Evolutionary conservation across 371 early-diverging fungal species (phyloP).

Genomic region (Zancudomyces culisetae): DNA sequence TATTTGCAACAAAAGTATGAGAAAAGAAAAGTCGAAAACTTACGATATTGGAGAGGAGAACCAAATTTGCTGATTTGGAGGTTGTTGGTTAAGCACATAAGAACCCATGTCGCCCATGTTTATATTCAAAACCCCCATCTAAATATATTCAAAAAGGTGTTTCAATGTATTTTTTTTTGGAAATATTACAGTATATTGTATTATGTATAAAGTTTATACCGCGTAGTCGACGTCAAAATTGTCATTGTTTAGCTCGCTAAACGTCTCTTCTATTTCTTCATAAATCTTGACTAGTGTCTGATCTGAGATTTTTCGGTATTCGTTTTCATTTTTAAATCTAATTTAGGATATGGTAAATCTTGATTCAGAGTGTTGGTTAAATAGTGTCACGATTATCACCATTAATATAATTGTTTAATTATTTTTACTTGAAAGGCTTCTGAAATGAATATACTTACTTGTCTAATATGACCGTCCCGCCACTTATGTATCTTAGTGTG

Average conservation of each 20-base stretch:
- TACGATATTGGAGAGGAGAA: background rate
- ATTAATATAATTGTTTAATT: too few species aligned
- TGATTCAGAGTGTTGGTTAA: too few species aligned
- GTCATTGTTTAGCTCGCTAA: background rate
- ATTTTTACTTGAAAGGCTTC: too few species aligned
- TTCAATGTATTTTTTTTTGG: too few species aligned
- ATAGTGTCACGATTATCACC: too few species aligned
- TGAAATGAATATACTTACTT: too few species aligned
- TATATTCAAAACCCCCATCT: background rate
- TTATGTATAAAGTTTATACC: background rate
- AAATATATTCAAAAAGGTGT: too few species aligned
- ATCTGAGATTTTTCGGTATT: background rate
- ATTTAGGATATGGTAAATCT: too few species aligned
- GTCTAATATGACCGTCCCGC: too few species aligned
- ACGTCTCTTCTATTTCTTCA: background rate
- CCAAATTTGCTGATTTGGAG: background rate
- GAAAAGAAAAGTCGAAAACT: background rate
- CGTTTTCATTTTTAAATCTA: background rate
- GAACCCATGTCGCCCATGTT: background rate
- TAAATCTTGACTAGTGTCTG: background rate
- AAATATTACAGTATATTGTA: background rate
- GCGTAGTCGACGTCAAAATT: background rate
- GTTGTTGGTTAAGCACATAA: background rate
- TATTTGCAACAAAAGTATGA: background rate
- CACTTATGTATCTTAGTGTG: too few species aligned